phyloP scores from a whole-genome alignment of 2,329 filamentous ascomycete genomes.

The Esteya vermicola region DNA sequence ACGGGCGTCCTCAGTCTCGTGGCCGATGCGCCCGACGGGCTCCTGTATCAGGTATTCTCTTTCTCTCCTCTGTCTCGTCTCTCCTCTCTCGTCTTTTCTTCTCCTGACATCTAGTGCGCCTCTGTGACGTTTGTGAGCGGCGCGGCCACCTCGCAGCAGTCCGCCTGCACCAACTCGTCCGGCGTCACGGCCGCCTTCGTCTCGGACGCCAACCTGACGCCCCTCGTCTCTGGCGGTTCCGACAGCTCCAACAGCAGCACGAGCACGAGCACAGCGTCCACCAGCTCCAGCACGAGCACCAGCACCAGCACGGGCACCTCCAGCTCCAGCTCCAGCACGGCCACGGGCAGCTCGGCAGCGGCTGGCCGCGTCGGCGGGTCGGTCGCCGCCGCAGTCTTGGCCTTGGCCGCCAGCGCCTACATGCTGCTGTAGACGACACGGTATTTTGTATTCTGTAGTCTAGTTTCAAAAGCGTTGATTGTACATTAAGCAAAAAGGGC shows the following conservation, averaged over 20 bases:
- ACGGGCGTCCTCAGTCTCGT: slow-evolving; percentile 40
- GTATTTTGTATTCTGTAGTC: not conserved
- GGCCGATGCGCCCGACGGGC: slow-evolving; percentile 37
- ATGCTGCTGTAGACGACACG: slow-evolving; percentile 7
- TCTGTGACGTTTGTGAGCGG: slow-evolving; percentile 40
- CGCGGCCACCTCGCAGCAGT: slow-evolving; percentile 11
- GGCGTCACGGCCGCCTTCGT: slow-evolving; percentile 17
- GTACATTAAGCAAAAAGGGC: too few species aligned
- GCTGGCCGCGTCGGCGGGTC: slow-evolving; percentile 2
- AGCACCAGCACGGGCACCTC: slow-evolving; percentile 4
- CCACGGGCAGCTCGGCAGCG: slow-evolving; percentile 3
- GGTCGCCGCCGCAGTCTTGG: slow-evolving; percentile 3
- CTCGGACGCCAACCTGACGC: slow-evolving; percentile 17
- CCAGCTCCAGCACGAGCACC: not conserved
- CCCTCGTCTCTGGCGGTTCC: slow-evolving; percentile 14
- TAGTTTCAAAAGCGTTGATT: not conserved
- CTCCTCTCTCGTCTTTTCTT: not conserved
- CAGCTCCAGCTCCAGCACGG: slow-evolving; percentile 8
- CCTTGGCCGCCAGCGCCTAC: slow-evolving; percentile 5
- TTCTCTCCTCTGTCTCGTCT: not conserved
- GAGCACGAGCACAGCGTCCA: slow-evolving; percentile 8
- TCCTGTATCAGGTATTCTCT: slow-evolving; percentile 37
- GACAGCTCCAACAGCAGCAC: slow-evolving; percentile 10
- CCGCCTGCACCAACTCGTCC: slow-evolving; percentile 24
- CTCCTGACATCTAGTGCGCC: slow-evolving; percentile 1